Evolutionary conservation across 2,329 filamentous ascomycete genomes (phyloP).

Genomic region (Colletotrichum siamense): DNA sequence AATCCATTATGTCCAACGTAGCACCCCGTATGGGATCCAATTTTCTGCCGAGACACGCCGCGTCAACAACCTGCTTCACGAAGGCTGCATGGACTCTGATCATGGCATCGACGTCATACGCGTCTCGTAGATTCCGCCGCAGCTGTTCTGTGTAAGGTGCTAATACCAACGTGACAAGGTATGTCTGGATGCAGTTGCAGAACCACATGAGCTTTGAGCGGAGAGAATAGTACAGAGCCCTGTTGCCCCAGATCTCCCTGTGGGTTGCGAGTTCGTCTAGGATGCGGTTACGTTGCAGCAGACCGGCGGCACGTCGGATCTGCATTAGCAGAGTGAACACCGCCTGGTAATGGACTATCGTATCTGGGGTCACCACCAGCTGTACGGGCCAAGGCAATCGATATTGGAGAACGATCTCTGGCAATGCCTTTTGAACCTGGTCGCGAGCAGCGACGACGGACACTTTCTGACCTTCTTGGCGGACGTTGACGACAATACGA

Average conservation of each 20-base stretch:
- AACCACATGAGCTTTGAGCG: conserved; percentile 81
- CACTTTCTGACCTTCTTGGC: conserved; percentile 40
- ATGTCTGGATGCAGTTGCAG: conserved; percentile 74
- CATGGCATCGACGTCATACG: conserved; percentile 83
- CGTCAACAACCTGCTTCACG: conserved; percentile 65
- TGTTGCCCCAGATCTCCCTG: conserved; percentile 43
- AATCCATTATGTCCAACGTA: conserved; percentile 77
- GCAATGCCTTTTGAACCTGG: conserved; percentile 52
- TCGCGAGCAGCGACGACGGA: conserved; percentile 46
- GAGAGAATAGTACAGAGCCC: conserved; percentile 61
- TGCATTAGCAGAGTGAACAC: conserved; percentile 82
- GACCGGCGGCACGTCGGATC: conserved; percentile 71
- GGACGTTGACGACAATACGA: conserved; percentile 65
- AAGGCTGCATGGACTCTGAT: conserved; percentile 71
- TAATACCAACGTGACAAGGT: conserved; percentile 77
- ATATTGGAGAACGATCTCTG: conserved; percentile 70
- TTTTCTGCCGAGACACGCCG: conserved; percentile 72
- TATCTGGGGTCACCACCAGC: conserved; percentile 75
- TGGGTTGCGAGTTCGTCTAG: conserved; percentile 45
- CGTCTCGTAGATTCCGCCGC: conserved; percentile 58
- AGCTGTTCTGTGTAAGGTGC: conserved; percentile 64
- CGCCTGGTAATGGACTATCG: conserved; percentile 70
- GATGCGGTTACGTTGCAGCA: conserved; percentile 64
- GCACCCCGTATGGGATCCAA: conserved; percentile 74
- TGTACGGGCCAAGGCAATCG: conserved; percentile 69